phyloP scores from a whole-genome alignment of 306 rosid species.

The Acmispon strigosus region DNA sequence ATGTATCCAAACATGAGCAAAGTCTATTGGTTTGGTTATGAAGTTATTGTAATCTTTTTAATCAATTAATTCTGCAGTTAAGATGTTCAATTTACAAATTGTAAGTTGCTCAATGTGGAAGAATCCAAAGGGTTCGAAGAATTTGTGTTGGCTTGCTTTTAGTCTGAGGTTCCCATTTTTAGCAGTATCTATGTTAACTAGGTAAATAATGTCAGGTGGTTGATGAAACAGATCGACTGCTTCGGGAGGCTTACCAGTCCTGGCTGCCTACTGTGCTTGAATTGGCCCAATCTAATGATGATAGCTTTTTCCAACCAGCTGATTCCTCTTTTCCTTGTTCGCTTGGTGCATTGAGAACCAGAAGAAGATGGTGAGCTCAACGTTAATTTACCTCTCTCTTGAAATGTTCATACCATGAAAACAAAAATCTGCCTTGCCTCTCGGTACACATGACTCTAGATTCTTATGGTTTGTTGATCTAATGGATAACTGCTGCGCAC shows the following conservation, averaged over 20 bases:
- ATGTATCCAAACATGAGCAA: too few species aligned
- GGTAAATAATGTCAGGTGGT: constrained; percentile 59
- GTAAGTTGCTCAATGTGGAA: not conserved
- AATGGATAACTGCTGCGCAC: not conserved
- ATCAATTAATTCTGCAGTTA: too few species aligned
- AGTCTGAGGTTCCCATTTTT: not conserved
- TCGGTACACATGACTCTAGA: not conserved
- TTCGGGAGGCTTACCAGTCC: constrained; percentile 87
- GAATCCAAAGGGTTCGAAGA: not conserved
- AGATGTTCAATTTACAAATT: not conserved
- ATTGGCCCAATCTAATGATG: constrained; percentile 38
- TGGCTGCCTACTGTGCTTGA: constrained; percentile 86
- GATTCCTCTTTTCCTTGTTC: constrained; percentile 36
- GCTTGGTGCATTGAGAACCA: constrained; percentile 59
- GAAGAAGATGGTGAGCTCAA: constrained; percentile 68
- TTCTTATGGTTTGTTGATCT: not conserved
- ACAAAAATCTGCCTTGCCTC: not conserved
- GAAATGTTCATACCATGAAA: not conserved
- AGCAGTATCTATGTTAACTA: constrained; percentile 20
- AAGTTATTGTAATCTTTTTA: too few species aligned
- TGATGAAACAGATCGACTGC: constrained; percentile 89
- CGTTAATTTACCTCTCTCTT: constrained; percentile 14
- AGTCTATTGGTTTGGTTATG: too few species aligned
- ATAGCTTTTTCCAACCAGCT: constrained; percentile 33
- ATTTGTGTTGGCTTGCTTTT: not conserved